Conservation (phyloP, 2,329 filamentous ascomycete genomes). For the Fusarium keratoplasticum region DNA sequence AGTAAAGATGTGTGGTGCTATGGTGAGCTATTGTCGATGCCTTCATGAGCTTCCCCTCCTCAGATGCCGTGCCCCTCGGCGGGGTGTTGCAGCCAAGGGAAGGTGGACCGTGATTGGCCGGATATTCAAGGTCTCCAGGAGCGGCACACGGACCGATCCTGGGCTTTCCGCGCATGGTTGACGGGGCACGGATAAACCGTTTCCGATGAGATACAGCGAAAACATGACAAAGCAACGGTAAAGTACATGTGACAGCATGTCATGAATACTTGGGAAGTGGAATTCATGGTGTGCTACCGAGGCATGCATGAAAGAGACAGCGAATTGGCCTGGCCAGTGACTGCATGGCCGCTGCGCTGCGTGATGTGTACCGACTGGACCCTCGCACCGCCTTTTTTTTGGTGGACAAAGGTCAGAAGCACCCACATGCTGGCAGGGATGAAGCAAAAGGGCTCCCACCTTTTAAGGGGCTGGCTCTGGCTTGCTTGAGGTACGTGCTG, state of each 20-base stretch:
- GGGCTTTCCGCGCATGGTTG: background rate
- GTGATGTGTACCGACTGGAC: constrained; percentile 1
- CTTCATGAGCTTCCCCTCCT: constrained; percentile 31
- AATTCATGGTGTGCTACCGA: background rate
- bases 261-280: background rate
- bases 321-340: background rate
- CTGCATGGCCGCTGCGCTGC: background rate
- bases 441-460: background rate
- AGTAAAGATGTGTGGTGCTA: background rate
- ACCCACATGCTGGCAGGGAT: constrained; percentile 21
- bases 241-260: background rate
- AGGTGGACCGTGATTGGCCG: constrained; percentile 25
- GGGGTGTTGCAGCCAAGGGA: constrained; percentile 24
- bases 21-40: background rate
- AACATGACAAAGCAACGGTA: background rate
- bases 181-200: background rate
- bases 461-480: constrained; percentile 25
- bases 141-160: constrained; percentile 28
- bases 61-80: constrained; percentile 27
- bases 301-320: constrained; percentile 4
- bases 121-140: constrained; percentile 25
- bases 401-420: background rate
- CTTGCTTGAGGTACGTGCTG: background rate
- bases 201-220: background rate
- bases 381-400: constrained; percentile 10